Base-by-base conservation (phyloP, 2,329 filamentous ascomycete species). In the Ascochyta clinopodiicola region DNA sequence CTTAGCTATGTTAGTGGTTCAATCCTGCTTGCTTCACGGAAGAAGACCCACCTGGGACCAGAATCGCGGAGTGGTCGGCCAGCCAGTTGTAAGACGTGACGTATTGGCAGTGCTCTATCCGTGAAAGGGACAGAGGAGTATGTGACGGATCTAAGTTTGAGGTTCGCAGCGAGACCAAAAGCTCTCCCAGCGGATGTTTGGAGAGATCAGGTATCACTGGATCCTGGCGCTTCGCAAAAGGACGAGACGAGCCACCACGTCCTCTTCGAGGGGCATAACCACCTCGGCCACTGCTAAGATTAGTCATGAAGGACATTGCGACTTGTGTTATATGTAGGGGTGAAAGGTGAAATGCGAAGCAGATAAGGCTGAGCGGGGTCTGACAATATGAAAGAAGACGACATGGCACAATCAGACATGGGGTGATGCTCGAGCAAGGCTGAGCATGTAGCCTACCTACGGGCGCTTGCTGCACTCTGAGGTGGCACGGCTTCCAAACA, bases 61-160 rank as follows among this genome's bases (percentile, higher is more conserved):
- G 3, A 12, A 84, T 80, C 0, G 71, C 76, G 6, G 77, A 73
- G 29, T 25, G 49, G 31, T 66, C 48, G 19, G 64, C 71, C 5
- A 81, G 32, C 82, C 81, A 85, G 60, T 80, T 85, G 72, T 82
- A 85, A 0, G 82, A 84, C 19, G 79, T 77, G 27, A 83, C 62
- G 63, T 79, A 79, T 36, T 77, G 52, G 56, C 72, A 74, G 44
- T 78, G 62, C 7, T 61, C 69, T 51, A 82, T 82, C 6, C 55
- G 62, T 0, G 68, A 35, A 34, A 43, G n/a, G 15, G 12, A 2
- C 6, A 37, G 5, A n/a, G 22, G 29, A 2, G 40, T 25, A 3
- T 34, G 15, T 4, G 17, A 21, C 8, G 27, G 6, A 8, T 47
- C 48, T 8, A 71, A 51, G 25, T 66, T 57, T 15, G 58, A 51